phyloP scores from a whole-genome alignment of 768 basidiomycete genomes.

The Boletus rubroflammeus region DNA sequence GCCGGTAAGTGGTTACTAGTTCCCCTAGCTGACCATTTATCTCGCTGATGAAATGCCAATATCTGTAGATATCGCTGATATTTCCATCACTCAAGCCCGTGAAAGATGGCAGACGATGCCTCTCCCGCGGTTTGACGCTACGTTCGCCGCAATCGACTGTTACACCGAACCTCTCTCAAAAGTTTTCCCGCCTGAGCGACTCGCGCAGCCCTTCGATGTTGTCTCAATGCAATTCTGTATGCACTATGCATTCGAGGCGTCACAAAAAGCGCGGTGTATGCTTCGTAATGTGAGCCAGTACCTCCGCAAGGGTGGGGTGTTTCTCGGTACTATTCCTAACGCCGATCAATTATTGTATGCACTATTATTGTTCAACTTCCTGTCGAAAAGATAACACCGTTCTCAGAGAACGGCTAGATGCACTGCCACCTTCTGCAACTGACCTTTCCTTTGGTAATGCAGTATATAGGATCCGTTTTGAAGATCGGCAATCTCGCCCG shows the following conservation, averaged over 20 bases:
- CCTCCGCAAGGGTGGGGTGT: conserved; percentile 82
- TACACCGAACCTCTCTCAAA: conserved; percentile 70
- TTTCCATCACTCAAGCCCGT: conserved; percentile 88
- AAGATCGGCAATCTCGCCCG: conserved; percentile 57
- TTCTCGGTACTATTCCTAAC: conserved; percentile 97
- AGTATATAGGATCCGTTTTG: conserved; percentile 87
- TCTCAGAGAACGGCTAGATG: conserved; percentile 66
- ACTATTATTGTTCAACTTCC: conserved; percentile 2
- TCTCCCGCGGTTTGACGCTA: conserved; percentile 63
- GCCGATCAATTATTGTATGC: conserved; percentile 79
- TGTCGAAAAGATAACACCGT: conserved; percentile 13
- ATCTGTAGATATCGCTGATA: conserved; percentile 74
- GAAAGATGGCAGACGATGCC: conserved; percentile 57
- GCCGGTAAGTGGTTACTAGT: conserved; percentile 55
- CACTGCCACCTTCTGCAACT: conserved; percentile 57
- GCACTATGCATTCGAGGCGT: conserved; percentile 98
- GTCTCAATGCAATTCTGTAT: conserved; percentile 99
- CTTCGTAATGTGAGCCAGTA: conserved; percentile 81
- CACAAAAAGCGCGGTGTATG: conserved; percentile 85
- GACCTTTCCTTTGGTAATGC: conserved; percentile 86
- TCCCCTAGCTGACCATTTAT: background rate
- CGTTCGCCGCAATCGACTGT: conserved; percentile 86
- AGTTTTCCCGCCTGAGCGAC: conserved; percentile 58
- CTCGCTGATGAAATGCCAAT: background rate
- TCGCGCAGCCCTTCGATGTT: conserved; percentile 79